Base-by-base conservation (phyloP, 1,284 basidiomycete genomes). In the Takashimella tepidaria region DNA sequence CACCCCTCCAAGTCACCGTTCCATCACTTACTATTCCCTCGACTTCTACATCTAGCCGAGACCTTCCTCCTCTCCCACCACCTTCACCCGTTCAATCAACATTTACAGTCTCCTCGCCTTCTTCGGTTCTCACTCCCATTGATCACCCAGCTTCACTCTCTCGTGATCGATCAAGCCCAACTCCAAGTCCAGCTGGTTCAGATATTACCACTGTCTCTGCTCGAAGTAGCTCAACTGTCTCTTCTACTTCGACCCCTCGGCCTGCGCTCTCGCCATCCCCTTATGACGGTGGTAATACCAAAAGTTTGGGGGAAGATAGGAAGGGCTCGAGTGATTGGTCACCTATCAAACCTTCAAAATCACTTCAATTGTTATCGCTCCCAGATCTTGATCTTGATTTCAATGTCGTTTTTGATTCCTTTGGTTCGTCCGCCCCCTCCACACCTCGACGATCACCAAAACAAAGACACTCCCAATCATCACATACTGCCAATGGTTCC, bases 361-460 rank as follows among this genome's bases (percentile, higher is more conserved):
- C 69, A 3, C 55, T 73, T 4, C 66, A 70, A 54, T 58, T 74
- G 1, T 59, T 74, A 8, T 61, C 68, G 27, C 58, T 75, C 13
- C 74, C 74, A 0, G 68, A 74, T n/a, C 61, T 76, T 13, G 73
- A 76, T 53, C 61, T 75, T 16, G 64, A 65, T 16, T 67, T 76
- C 22, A 66, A 68, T 49, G 53, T 69, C 16, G 59, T 65, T 1
- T 62, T 67, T 48, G 58, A 57, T 22, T 53, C 56, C 11, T 72
- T 76, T 37, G 25, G 54, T 24, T 44, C 42, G 43, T 56, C 58
- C 19, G 67, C 72, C 5, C 73, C 72, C 2, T 49, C 63, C 1
- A 68, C 68, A 5, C 68, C 68, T 5, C 50, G 61, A n/a, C 46
- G 56, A 25, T 27, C 23, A 41, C 49, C 24, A 41, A 26, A 27